Percentiles rank a stretch among this genome's conserved stretches.
Conservation (phyloP, 2,329 filamentous ascomycete genomes). For the Xenosphaeropsis pyriputrescens region DNA sequence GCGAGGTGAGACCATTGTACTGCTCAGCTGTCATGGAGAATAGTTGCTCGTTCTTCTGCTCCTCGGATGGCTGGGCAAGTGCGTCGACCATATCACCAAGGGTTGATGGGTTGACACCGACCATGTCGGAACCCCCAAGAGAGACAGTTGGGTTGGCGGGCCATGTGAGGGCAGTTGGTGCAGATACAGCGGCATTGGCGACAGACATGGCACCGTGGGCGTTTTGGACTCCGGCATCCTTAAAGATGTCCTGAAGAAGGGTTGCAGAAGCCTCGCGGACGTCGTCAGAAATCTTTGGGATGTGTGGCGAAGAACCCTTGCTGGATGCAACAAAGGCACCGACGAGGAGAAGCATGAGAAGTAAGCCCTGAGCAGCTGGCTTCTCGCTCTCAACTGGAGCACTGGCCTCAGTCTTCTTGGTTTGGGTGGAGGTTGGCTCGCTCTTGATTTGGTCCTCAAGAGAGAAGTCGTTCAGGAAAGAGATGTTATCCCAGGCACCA, state of each 20-base stretch:
- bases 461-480: conserved; percentile 59
- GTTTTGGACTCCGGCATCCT: conserved; percentile 51
- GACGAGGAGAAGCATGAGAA: conserved; percentile 92
- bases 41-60: conserved; percentile 77
- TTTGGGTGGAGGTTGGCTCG: conserved; percentile 32
- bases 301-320: conserved; percentile 57
- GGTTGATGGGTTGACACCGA: conserved; percentile 38
- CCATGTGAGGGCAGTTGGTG: conserved; percentile 36
- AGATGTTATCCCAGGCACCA: conserved; percentile 68
- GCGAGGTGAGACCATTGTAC: conserved; percentile 72
- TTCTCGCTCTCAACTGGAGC: conserved; percentile 39
- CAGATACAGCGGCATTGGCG: conserved; percentile 26
- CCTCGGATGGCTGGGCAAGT: conserved; percentile 61
- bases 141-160: conserved; percentile 16
- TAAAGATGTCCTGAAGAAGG: conserved; percentile 68
- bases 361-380: conserved; percentile 61
- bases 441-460: conserved; percentile 48
- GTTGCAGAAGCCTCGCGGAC: conserved; percentile 65
- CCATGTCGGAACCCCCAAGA: conserved; percentile 27
- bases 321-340: conserved; percentile 83
- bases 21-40: conserved; percentile 78
- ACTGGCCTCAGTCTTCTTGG: conserved; percentile 35
- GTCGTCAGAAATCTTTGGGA: conserved; percentile 68
- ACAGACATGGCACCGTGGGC: conserved; percentile 27
- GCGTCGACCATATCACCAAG: conserved; percentile 53